These are phyloP conservation scores for Schizophyllum commune DNA, from an alignment of 1,284 basidiomycete genomes.

Conservation along the genomic window DNA sequence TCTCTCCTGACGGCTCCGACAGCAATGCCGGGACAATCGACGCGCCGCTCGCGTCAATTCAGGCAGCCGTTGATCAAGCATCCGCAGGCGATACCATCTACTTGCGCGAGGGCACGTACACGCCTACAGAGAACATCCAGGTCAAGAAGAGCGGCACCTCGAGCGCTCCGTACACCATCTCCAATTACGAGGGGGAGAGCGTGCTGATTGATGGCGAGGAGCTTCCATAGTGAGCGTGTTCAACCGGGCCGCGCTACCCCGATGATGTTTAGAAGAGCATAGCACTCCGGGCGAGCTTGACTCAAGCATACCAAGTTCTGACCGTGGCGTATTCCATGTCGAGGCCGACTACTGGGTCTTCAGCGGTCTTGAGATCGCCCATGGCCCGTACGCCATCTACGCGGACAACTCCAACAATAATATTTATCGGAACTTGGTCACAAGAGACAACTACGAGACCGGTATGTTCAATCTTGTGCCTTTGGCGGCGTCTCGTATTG, in stretches of 20 bases:
- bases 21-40: constrained; percentile 4
- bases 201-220: constrained; percentile 9
- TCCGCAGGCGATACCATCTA: constrained; percentile 8
- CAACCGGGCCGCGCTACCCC: too few relatives aligned
- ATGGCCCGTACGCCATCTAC: constrained; percentile 9
- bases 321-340: constrained; percentile 8
- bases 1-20: constrained; percentile 5
- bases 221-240: constrained; percentile 4
- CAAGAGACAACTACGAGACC: constrained; percentile 9
- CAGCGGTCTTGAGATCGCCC: constrained; percentile 3
- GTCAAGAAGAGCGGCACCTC: constrained; percentile 8
- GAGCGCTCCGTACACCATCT: constrained; percentile 5
- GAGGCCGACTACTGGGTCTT: constrained; percentile 7
- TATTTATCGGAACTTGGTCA: constrained; percentile 2
- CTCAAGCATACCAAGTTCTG: constrained; percentile 1
- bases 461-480: too few relatives aligned
- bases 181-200: constrained; percentile 6
- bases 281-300: constrained; percentile 6
- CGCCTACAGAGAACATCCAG: constrained; percentile 8
- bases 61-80: constrained; percentile 4
- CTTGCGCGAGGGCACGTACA: constrained; percentile 7
- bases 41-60: constrained; percentile 6
- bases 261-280: too few relatives aligned
- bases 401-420: constrained; percentile 5
- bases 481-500: background rate